Conservation (phyloP, 2,329 filamentous ascomycete genomes). For the Aspergillus flavus region DNA sequence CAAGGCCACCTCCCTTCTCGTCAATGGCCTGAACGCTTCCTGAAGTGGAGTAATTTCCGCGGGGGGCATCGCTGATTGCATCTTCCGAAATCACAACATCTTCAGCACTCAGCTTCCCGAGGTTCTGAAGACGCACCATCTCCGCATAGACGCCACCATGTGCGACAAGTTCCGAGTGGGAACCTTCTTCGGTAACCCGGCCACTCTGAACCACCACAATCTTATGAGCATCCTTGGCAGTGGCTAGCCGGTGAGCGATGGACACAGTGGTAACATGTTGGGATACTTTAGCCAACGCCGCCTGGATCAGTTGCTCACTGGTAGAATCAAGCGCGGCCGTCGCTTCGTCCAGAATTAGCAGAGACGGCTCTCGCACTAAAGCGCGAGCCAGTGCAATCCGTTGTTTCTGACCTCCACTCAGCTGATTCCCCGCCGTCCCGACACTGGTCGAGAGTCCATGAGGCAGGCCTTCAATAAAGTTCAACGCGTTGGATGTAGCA, state of each 20-base stretch:
- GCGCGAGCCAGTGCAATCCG: slow-evolving; percentile 86
- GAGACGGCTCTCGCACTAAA: slow-evolving; percentile 79
- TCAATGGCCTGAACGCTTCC: slow-evolving; percentile 14
- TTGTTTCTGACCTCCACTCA: slow-evolving; percentile 76
- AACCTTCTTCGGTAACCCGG: slow-evolving; percentile 36
- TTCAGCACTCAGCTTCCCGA: slow-evolving; percentile 27
- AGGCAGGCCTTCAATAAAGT: slow-evolving; percentile 31
- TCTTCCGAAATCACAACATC: slow-evolving; percentile 19
- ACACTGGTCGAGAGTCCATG: slow-evolving; percentile 39
- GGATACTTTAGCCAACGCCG: slow-evolving; percentile 32
- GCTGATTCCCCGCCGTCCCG: slow-evolving; percentile 29
- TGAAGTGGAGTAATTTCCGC: slow-evolving; percentile 17
- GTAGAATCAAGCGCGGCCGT: slow-evolving; percentile 41
- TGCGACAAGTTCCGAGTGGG: slow-evolving; percentile 34
- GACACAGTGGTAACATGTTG: slow-evolving; percentile 36
- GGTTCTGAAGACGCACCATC: slow-evolving; percentile 52
- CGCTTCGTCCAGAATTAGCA: slow-evolving; percentile 57
- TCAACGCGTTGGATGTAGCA: slow-evolving; percentile 27
- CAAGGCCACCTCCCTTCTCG: slow-evolving; percentile 20
- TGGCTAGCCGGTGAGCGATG: slow-evolving; percentile 42
- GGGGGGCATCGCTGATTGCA: slow-evolving; percentile 20
- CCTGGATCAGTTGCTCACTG: slow-evolving; percentile 39
- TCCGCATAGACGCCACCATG: slow-evolving; percentile 50
- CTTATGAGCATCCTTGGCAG: slow-evolving; percentile 40
- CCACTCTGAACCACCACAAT: slow-evolving; percentile 41